Percentiles rank a stretch among this genome's conserved stretches.
Conservation (phyloP, 768 basidiomycete genomes). For the Boletus tylopilopsis region DNA sequence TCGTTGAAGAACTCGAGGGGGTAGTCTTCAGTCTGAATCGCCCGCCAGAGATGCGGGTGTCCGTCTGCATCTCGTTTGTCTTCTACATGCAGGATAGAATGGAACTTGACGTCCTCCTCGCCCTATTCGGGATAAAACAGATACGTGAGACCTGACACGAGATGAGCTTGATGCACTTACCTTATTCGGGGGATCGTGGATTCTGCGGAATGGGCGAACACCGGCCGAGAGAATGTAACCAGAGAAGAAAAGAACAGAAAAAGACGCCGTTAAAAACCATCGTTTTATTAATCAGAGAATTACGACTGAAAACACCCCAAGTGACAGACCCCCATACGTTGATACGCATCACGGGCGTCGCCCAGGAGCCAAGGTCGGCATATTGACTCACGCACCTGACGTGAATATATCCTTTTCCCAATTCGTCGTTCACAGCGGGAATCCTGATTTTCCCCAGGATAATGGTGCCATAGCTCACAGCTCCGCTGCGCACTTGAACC, state of each 20-base stretch:
- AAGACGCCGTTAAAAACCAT: slow-evolving; percentile 10
- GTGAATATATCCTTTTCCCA: slow-evolving; percentile 64
- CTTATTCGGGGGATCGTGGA: slow-evolving; percentile 72
- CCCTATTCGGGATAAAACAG: slow-evolving; percentile 42
- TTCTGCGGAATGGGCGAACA: slow-evolving; percentile 37
- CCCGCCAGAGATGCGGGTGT: slow-evolving; percentile 55
- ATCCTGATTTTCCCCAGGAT: slow-evolving; percentile 75
- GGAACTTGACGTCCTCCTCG: slow-evolving; percentile 61
- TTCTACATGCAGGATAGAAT: slow-evolving; percentile 66
- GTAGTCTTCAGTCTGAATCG: slow-evolving; percentile 55
- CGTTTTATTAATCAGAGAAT: slow-evolving; percentile 2
- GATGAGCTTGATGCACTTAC: slow-evolving; percentile 34
- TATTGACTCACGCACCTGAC: slow-evolving; percentile 51
- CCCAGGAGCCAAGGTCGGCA: not conserved
- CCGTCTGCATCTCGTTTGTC: slow-evolving; percentile 43
- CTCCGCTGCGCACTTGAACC: slow-evolving; percentile 47
- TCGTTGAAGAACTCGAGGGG: slow-evolving; percentile 42
- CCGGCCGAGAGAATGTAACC: not conserved
- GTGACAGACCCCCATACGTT: slow-evolving; percentile 7
- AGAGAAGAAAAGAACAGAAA: slow-evolving; percentile 5
- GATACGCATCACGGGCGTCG: slow-evolving; percentile 2
- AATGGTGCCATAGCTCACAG: slow-evolving; percentile 64
- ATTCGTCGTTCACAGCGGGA: slow-evolving; percentile 58
- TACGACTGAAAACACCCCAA: slow-evolving; percentile 4
- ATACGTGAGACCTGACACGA: slow-evolving; percentile 2